Conservation (phyloP, 257 asterid genomes). For the Nicotiana obtusifolia region DNA sequence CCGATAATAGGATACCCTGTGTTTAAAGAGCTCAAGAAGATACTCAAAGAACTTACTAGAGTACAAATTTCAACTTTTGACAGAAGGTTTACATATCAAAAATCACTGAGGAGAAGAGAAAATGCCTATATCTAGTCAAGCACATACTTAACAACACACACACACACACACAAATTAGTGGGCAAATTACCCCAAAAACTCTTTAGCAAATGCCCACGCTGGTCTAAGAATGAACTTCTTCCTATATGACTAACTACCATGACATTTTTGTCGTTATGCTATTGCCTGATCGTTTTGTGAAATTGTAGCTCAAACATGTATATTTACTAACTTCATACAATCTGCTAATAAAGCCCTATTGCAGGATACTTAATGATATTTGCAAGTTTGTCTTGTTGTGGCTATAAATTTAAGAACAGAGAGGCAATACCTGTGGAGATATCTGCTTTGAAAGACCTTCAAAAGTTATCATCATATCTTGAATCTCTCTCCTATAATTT, state of each 20-base stretch:
- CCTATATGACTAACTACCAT: background rate
- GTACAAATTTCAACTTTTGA: background rate
- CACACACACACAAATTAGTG: background rate
- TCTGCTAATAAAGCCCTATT: background rate
- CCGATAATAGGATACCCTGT: background rate
- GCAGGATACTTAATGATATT: background rate
- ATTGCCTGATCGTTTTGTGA: background rate
- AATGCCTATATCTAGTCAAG: background rate
- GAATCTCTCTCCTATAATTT: background rate
- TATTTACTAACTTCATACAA: background rate
- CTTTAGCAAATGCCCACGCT: background rate
- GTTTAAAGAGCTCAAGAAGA: background rate
- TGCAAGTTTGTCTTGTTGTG: background rate
- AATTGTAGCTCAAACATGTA: background rate
- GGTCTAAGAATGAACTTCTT: background rate
- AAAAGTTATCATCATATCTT: slow-evolving; percentile 49
- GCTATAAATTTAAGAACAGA: no score
- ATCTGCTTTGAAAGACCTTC: slow-evolving; percentile 46
- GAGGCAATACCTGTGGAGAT: slow-evolving; percentile 45
- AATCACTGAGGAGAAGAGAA: background rate
- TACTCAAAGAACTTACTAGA: background rate
- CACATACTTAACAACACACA: background rate
- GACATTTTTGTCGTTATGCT: background rate
- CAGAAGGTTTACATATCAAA: background rate
- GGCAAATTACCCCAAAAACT: background rate